Evolutionary conservation across 495 filamentous ascomycete genomes (phyloP).

Genomic region (Penicillium chermesinum): DNA sequence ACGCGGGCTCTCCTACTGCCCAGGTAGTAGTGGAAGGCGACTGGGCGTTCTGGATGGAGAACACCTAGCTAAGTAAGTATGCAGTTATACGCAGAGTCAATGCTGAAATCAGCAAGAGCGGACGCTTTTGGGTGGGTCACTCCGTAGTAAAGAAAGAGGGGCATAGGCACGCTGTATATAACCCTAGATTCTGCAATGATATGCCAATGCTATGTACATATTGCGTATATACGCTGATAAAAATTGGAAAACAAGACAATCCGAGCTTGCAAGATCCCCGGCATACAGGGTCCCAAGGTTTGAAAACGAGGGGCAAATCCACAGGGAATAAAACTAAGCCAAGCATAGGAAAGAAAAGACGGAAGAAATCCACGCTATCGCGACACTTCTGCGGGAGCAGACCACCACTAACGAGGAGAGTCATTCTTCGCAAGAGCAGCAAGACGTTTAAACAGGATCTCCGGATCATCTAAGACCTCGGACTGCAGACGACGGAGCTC

Average conservation of each 20-base stretch:
- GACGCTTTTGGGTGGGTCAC: too few species aligned
- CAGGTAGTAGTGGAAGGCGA: too few species aligned
- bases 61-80: too few species aligned
- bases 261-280: not conserved
- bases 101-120: too few species aligned
- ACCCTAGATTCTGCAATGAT: too few species aligned
- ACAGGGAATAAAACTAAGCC: not conserved
- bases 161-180: too few species aligned
- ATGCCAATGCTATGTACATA: constrained; percentile 21
- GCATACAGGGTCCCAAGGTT: not conserved
- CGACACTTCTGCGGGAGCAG: too few species aligned
- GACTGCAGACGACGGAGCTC: constrained; percentile 61
- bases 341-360: not conserved
- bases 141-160: too few species aligned
- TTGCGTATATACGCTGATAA: constrained; percentile 1
- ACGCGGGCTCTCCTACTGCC: too few species aligned
- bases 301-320: not conserved
- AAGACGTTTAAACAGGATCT: constrained; percentile 14
- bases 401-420: not conserved
- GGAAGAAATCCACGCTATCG: too few species aligned
- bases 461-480: constrained; percentile 45
- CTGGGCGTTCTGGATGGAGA: too few species aligned
- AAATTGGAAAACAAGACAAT: not conserved
- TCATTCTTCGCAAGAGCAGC: not conserved
- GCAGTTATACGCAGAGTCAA: too few species aligned